Base-by-base conservation (phyloP, 2,329 filamentous ascomycete species). In the Colletotrichum lentis region DNA sequence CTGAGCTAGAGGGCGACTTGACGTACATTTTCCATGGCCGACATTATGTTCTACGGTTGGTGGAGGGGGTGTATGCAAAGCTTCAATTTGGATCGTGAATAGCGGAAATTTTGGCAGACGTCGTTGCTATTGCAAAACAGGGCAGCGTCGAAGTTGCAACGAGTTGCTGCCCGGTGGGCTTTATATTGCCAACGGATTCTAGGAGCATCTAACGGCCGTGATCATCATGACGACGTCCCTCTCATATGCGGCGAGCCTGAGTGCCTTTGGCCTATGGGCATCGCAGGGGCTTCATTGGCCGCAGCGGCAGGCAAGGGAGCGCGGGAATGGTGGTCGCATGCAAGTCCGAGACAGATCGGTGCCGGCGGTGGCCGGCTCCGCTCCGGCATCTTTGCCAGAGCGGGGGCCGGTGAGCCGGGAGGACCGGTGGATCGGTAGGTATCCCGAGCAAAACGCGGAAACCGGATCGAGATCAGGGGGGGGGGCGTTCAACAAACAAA, bases 1-100 rank as follows among this genome's bases (percentile, higher is more conserved):
- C n/a, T 7, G n/a, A 12, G 27, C n/a, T 24, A 12, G 11, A 4
- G 3, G 2, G 11, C 4, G 0, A 1, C 27, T 16, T 1, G 3
- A 54, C 52, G 37, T 27, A 54, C 52, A n/a, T 54, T 54, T 35
- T 54, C 52, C 31, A 54, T 37, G 31, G 52, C 37, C 11, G 52
- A 54, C 52, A 53, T 54, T 24, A 5, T 22, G n/a, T 16, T 39
- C 5, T 39, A 16, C 12, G 12, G 2, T 39, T 20, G 35, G 6
- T 4, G 27, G 8, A 3, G 12, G 18, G 14, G 11, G 18, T 37
- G 4, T 14, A 1, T 53, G 18, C 3, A 20, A 44, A n/a, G 7
- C 41, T n/a, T n/a, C 10, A 10, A 7, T 35, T 35, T 35, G 31
- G 10, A 35, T 35, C 7, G 8, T 35, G 31, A 35, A 35, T 7